phyloP scores from a whole-genome alignment of 495 filamentous ascomycete genomes.

The Peziza echinospora region DNA sequence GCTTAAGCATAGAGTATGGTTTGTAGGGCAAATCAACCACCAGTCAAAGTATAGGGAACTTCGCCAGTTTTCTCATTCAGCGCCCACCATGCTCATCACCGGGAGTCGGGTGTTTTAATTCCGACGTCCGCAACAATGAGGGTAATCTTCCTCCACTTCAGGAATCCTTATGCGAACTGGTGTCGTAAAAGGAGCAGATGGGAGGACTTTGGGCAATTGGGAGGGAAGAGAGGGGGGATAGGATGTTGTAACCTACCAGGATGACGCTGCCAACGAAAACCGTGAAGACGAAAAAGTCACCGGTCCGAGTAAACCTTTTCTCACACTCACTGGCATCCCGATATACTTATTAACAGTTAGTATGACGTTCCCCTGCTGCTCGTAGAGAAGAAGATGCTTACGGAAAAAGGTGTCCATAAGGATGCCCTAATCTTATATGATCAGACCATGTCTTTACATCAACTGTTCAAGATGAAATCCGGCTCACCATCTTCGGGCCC shows the following conservation, averaged over 20 bases:
- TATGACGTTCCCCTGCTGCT: not conserved
- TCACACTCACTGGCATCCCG: constrained; percentile 9
- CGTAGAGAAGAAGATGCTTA: constrained; percentile 2
- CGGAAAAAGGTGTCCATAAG: constrained; percentile 19
- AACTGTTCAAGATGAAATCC: not conserved
- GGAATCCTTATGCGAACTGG: not conserved
- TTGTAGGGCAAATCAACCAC: not conserved
- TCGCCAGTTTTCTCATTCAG: not conserved
- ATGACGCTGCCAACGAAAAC: constrained; percentile 14
- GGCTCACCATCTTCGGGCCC: constrained; percentile 12
- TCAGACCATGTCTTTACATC: not conserved
- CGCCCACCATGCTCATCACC: not conserved
- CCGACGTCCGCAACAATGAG: not conserved
- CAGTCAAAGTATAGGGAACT: not conserved
- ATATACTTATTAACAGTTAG: constrained; percentile 1
- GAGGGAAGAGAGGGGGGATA: not conserved
- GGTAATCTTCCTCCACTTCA: not conserved
- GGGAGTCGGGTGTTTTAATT: not conserved
- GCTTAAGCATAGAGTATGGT: not conserved
- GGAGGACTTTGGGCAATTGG: not conserved
- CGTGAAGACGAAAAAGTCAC: constrained; percentile 16
- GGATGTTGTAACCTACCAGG: constrained; percentile 5
- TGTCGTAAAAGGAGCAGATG: not conserved
- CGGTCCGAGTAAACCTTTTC: constrained; percentile 13
- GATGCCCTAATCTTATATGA: constrained; percentile 7